Evolutionary conservation across 2,329 filamentous ascomycete genomes (phyloP).

Genomic region (Hypoxylon sp.): DNA sequence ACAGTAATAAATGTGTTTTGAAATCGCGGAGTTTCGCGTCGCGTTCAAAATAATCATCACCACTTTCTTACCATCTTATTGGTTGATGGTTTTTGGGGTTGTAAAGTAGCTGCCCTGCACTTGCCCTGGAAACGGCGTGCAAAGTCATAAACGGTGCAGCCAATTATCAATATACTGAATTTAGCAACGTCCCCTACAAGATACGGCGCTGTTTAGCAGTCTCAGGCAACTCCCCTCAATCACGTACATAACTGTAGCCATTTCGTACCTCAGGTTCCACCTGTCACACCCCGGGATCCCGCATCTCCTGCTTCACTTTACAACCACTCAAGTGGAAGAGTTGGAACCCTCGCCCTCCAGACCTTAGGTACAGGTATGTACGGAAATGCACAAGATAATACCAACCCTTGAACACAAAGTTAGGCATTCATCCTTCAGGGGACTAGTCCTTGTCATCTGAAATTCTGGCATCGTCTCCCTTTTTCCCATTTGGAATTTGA

Average conservation of each 20-base stretch:
- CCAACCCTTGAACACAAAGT: constrained; percentile 14
- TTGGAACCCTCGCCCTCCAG: constrained; percentile 7
- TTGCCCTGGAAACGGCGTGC: constrained; percentile 10
- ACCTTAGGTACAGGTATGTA: constrained; percentile 26
- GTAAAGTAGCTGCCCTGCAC: constrained; percentile 26
- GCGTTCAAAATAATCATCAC: constrained; percentile 27
- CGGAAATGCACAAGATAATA: constrained; percentile 31
- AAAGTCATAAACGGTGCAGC: constrained; percentile 11
- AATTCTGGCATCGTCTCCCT: constrained; percentile 30
- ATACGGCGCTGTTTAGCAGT: not conserved
- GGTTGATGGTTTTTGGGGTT: constrained; percentile 16
- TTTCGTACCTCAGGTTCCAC: constrained; percentile 37
- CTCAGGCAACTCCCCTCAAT: constrained; percentile 20
- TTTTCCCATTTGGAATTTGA: constrained; percentile 24
- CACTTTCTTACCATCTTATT: constrained; percentile 27
- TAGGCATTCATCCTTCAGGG: constrained; percentile 20
- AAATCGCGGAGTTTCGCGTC: constrained; percentile 38
- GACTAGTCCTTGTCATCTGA: constrained; percentile 13
- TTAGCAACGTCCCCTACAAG: not conserved
- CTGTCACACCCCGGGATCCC: constrained; percentile 39
- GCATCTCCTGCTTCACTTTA: constrained; percentile 28
- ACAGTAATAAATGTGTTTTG: constrained; percentile 25
- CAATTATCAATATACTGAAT: not conserved
- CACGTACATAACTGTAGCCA: constrained; percentile 27
- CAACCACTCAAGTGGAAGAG: constrained; percentile 1